Conservation (phyloP, 1,284 basidiomycete species). For the Microbotryum silenes-acaulis region DNA sequence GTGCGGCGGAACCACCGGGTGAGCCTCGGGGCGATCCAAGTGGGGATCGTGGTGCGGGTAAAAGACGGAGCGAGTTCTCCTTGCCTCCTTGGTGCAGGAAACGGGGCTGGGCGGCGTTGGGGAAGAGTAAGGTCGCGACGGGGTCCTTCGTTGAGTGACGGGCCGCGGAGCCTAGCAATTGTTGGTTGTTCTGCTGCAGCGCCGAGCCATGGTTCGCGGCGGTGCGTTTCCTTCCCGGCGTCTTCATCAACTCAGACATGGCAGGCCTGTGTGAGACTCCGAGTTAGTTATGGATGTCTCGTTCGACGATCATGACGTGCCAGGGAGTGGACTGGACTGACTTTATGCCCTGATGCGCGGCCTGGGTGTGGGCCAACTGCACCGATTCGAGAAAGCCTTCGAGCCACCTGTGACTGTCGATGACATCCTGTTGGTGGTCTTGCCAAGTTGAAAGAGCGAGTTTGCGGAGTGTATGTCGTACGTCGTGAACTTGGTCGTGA, state of each 20-base stretch:
- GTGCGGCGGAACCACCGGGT: too few relatives aligned
- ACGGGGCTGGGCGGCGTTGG: neutral
- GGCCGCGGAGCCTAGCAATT: neutral
- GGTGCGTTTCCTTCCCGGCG: constrained; percentile 23
- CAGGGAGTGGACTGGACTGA: constrained; percentile 7
- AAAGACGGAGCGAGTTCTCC: too few relatives aligned
- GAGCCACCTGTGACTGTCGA: constrained; percentile 21
- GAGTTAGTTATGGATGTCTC: neutral
- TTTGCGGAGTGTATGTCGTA: constrained; percentile 8
- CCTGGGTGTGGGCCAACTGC: neutral
- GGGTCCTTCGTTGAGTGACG: constrained; percentile 21
- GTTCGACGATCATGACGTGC: neutral
- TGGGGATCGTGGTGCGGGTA: too few relatives aligned
- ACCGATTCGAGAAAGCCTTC: constrained; percentile 23
- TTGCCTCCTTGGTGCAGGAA: too few relatives aligned
- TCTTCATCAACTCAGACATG: constrained; percentile 30
- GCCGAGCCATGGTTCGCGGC: constrained; percentile 1
- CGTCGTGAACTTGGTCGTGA: constrained; percentile 13
- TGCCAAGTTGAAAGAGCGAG: too few relatives aligned
- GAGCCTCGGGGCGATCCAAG: too few relatives aligned
- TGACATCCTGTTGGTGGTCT: too few relatives aligned
- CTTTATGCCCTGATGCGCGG: neutral
- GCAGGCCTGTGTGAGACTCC: constrained; percentile 7
- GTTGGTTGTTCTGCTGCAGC: too few relatives aligned
- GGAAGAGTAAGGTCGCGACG: constrained; percentile 28